phyloP scores from a whole-genome alignment of 1,284 basidiomycete species.

The Leccinum pachyderme region DNA sequence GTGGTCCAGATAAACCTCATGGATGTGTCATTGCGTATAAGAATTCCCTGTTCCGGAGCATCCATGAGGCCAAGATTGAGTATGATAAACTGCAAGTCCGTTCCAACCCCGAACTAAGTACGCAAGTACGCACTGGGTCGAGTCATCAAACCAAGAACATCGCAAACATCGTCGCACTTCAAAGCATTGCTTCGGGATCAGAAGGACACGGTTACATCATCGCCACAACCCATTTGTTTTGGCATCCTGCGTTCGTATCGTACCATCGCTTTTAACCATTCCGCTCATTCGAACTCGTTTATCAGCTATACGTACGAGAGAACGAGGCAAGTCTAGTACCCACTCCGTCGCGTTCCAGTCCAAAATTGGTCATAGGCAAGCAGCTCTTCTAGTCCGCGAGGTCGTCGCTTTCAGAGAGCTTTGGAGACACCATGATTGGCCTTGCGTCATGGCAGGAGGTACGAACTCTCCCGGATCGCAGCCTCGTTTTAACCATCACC shows the following conservation, averaged over 20 bases:
- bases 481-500: conserved; percentile 1
- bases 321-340: conserved; percentile 49
- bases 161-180: conserved; percentile 69
- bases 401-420: conserved; percentile 56
- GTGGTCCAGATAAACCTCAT: conserved; percentile 74
- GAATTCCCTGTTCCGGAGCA: conserved; percentile 46
- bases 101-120: conserved; percentile 32
- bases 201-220: conserved; percentile 58
- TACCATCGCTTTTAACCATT: neutral
- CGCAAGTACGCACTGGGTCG: conserved; percentile 47
- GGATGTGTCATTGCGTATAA: conserved; percentile 81
- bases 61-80: conserved; percentile 47
- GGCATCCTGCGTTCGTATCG: conserved; percentile 79
- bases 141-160: conserved; percentile 84
- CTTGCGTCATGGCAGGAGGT: conserved; percentile 85
- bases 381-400: conserved; percentile 67
- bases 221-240: conserved; percentile 88
- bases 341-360: neutral
- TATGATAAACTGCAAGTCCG: conserved; percentile 68
- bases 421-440: conserved; percentile 56
- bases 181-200: conserved; percentile 34
- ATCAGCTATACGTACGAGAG: conserved; percentile 85
- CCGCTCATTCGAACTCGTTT: conserved; percentile 2
- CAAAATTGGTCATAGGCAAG: conserved; percentile 49
- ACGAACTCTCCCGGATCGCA: conserved; percentile 7